phyloP scores from a whole-genome alignment of 108 stramenopile species.

The Nitzschia inconspicua region DNA sequence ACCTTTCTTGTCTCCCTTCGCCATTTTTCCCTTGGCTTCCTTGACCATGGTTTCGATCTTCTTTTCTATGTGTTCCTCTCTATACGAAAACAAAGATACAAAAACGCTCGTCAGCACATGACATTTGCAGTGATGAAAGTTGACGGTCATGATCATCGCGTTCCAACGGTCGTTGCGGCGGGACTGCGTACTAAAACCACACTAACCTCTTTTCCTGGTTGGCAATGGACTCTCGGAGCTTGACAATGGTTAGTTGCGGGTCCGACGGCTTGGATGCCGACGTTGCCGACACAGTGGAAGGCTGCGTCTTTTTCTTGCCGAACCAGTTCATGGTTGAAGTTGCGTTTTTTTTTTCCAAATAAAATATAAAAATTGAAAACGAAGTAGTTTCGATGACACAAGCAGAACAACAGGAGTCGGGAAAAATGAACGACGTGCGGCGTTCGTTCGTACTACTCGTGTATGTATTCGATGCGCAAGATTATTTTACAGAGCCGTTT shows the following conservation, averaged over 20 bases:
- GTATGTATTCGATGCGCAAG: too few species aligned
- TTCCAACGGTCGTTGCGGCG: not conserved
- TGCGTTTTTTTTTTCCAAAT: too few species aligned
- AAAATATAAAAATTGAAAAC: too few species aligned
- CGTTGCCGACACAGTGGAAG: conserved; percentile 8
- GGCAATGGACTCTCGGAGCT: conserved; percentile 68
- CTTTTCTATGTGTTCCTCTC: conserved; percentile 57
- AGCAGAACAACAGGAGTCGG: too few species aligned
- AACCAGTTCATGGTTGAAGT: conserved; percentile 1
- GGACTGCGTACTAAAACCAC: conserved; percentile 4
- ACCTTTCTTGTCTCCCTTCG: conserved; percentile 95
- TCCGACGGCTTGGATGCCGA: conserved; percentile 22
- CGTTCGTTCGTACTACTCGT: too few species aligned
- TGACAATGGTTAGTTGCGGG: conserved; percentile 58
- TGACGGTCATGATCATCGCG: not conserved
- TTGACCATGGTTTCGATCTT: conserved; percentile 77
- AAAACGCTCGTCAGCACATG: not conserved
- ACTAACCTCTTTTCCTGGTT: conserved; percentile 86
- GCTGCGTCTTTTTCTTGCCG: not conserved
- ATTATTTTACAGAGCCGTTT: too few species aligned
- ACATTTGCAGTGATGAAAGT: not conserved
- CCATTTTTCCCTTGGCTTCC: conserved; percentile 94
- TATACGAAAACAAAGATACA: conserved; percentile 5
- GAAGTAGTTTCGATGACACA: too few species aligned
- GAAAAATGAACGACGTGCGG: too few species aligned